Evolutionary conservation across 768 basidiomycete genomes (phyloP).

Genomic region (Hericium alpestre): DNA sequence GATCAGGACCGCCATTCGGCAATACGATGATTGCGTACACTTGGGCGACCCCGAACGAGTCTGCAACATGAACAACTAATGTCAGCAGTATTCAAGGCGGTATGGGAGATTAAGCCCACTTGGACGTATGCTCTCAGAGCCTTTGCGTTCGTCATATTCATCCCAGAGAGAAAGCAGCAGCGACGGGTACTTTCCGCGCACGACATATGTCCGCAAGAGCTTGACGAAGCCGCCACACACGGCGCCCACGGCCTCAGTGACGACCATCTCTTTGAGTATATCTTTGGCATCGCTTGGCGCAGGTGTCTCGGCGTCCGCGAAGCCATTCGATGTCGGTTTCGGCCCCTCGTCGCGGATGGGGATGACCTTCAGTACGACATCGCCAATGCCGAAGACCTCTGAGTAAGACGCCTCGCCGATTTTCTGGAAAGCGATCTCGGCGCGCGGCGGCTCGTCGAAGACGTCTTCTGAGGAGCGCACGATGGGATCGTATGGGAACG

Average conservation of each 20-base stretch:
- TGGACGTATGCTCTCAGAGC: constrained; percentile 78
- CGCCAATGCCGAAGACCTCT: constrained; percentile 86
- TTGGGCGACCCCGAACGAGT: constrained; percentile 66
- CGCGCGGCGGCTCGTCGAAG: constrained; percentile 14
- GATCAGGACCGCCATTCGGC: constrained; percentile 81
- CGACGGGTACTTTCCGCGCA: constrained; percentile 76
- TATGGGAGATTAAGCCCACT: constrained; percentile 32
- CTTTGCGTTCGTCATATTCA: constrained; percentile 60
- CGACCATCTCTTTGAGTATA: constrained; percentile 71
- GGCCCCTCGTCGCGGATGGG: constrained; percentile 51
- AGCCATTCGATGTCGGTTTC: no score
- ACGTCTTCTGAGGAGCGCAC: constrained; percentile 28
- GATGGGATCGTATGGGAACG: constrained; percentile 66
- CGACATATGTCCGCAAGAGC: constrained; percentile 75
- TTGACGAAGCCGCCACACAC: constrained; percentile 70
- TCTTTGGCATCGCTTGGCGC: constrained; percentile 65
- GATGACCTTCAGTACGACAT: constrained; percentile 85
- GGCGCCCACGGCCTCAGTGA: constrained; percentile 67
- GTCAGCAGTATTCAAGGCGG: background rate
- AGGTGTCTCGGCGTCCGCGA: constrained; percentile 43
- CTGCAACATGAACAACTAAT: constrained; percentile 28
- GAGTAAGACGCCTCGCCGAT: constrained; percentile 96
- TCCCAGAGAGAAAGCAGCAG: constrained; percentile 81
- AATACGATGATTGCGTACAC: constrained; percentile 84
- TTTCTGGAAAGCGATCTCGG: constrained; percentile 50